phyloP scores from a whole-genome alignment of 164 flowering plant genomes.

The Chimonanthus praecox region DNA sequence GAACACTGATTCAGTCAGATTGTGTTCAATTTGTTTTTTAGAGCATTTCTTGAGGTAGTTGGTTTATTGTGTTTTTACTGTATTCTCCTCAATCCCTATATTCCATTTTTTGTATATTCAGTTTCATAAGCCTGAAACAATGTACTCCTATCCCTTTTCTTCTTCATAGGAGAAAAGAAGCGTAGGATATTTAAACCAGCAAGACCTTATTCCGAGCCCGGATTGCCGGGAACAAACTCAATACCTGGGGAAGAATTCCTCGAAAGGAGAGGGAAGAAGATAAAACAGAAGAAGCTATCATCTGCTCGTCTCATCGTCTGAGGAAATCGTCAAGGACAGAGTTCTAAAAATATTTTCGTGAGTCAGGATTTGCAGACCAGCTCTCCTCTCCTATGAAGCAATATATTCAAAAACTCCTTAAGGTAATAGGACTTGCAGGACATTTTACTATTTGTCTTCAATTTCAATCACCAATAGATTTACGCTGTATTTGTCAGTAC shows the following conservation, averaged over 20 bases:
- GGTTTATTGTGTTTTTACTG: neutral
- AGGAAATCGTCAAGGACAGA: too few species aligned
- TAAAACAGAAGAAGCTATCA: too few species aligned
- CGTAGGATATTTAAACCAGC: too few species aligned
- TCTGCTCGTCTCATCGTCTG: too few species aligned
- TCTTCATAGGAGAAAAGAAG: too few species aligned
- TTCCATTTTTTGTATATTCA: neutral
- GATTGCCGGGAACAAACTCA: too few species aligned
- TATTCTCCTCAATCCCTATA: neutral
- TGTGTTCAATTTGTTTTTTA: too few species aligned
- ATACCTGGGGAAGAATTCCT: too few species aligned
- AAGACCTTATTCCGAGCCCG: too few species aligned
- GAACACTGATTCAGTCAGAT: too few species aligned
- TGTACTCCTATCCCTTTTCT: neutral
- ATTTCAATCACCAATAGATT: neutral
- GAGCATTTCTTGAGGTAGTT: too few species aligned
- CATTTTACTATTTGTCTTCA: constrained; percentile 2
- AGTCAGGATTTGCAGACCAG: constrained; percentile 62
- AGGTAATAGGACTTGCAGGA: constrained; percentile 32
- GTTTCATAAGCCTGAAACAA: neutral
- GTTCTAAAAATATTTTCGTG: constrained; percentile 2
- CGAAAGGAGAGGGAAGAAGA: too few species aligned
- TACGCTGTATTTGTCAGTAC: neutral
- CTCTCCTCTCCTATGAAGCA: constrained; percentile 53
- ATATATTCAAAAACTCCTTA: constrained; percentile 65